Evolutionary conservation across 306 rosid genomes (phyloP).

Genomic region (Begonia masoniana): DNA sequence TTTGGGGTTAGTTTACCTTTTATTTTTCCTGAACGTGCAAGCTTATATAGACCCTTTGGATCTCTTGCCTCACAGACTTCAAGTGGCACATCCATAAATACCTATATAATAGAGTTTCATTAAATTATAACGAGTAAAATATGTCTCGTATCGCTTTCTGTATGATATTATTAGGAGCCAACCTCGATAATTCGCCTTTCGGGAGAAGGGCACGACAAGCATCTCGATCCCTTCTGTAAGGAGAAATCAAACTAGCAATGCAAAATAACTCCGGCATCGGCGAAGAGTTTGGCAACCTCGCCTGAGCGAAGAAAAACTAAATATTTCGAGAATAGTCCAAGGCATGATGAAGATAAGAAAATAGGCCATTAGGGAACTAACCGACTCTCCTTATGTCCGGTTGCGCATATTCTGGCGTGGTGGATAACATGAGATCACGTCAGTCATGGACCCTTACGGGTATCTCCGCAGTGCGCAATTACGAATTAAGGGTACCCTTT

Average conservation of each 20-base stretch:
- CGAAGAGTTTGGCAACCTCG: constrained; percentile 87
- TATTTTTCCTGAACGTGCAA: constrained; percentile 68
- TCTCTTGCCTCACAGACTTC: constrained; percentile 87
- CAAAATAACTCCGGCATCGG: constrained; percentile 91
- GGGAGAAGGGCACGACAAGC: constrained; percentile 75
- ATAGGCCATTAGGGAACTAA: constrained; percentile 13
- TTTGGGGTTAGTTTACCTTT: constrained; percentile 21
- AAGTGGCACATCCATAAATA: constrained; percentile 77
- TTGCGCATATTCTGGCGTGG: too few relatives aligned
- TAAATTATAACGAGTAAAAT: too few relatives aligned
- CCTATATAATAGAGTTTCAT: constrained; percentile 28
- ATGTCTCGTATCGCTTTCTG: too few relatives aligned
- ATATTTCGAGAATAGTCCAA: background rate
- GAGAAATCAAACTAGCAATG: constrained; percentile 78
- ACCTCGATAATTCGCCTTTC: constrained; percentile 84
- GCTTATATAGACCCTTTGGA: constrained; percentile 65
- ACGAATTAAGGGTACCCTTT: too few relatives aligned
- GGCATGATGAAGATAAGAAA: background rate
- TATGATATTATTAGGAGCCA: background rate
- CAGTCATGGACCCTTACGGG: too few relatives aligned
- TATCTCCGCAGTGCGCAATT: too few relatives aligned
- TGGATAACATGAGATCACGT: too few relatives aligned
- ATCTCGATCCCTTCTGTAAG: constrained; percentile 76
- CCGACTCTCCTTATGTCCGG: constrained; percentile 92
- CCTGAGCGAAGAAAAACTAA: constrained; percentile 24